Conservation (phyloP, 352 stramenopile genomes). For the Plasmopara viticola region DNA sequence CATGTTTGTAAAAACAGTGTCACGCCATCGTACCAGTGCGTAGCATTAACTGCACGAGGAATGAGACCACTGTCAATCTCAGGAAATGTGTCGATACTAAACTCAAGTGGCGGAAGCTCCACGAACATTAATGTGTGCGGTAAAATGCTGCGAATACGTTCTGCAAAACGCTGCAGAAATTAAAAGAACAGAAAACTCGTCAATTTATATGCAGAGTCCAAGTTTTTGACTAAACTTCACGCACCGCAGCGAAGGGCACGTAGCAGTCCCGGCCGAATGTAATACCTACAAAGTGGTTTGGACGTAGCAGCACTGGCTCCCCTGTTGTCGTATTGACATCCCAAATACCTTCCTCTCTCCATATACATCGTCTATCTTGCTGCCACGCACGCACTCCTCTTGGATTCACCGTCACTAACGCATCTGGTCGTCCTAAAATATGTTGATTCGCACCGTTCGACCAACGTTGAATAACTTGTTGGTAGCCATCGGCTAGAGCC, state of each 20-base stretch:
- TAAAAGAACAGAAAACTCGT: constrained; percentile 9
- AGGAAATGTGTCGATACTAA: constrained; percentile 59
- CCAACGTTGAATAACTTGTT: constrained; percentile 59
- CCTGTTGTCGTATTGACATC: constrained; percentile 33
- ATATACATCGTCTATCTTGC: constrained; percentile 60
- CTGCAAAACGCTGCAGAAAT: constrained; percentile 35
- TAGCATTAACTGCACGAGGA: constrained; percentile 74
- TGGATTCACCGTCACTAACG: constrained; percentile 42
- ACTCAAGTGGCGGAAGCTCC: constrained; percentile 75
- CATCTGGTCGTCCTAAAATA: constrained; percentile 48
- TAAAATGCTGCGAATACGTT: constrained; percentile 51
- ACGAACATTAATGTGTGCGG: constrained; percentile 69
- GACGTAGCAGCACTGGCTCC: constrained; percentile 42
- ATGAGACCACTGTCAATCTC: constrained; percentile 47
- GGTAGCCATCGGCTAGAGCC: constrained; percentile 59
- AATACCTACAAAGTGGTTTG: constrained; percentile 63
- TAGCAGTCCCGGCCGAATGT: constrained; percentile 80
- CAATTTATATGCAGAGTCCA: neutral
- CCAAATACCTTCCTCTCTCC: constrained; percentile 81
- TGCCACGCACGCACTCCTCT: constrained; percentile 63
- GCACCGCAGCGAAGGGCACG: constrained; percentile 66
- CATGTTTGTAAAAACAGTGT: constrained; percentile 79
- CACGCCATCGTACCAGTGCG: constrained; percentile 89
- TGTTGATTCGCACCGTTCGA: constrained; percentile 72
- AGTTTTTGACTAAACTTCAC: neutral